phyloP scores from a whole-genome alignment of 208 protist genomes.

The Leishmania mexicana region DNA sequence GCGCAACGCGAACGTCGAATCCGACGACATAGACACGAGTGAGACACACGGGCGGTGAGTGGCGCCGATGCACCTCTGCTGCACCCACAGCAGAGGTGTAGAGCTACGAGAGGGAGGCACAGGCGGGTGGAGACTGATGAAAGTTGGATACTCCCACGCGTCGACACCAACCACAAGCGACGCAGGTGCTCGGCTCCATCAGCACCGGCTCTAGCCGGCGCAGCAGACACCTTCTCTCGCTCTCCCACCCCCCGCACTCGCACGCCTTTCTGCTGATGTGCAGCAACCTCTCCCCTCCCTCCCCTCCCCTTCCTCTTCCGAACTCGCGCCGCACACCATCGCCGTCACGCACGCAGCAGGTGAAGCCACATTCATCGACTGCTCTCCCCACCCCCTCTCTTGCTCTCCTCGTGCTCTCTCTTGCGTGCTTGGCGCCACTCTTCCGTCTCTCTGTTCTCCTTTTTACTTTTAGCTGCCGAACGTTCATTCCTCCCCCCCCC shows the following conservation, averaged over 20 bases:
- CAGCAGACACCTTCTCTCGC: neutral
- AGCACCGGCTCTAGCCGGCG: neutral
- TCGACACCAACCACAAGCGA: neutral
- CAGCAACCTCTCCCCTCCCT: neutral
- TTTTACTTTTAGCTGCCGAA: constrained; percentile 5
- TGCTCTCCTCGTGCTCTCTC: too few species aligned
- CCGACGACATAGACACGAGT: neutral
- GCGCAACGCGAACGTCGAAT: neutral
- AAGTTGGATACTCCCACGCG: neutral
- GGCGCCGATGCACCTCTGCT: neutral
- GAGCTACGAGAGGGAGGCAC: neutral
- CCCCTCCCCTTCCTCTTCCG: neutral
- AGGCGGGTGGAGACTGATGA: neutral
- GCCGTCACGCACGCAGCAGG: neutral
- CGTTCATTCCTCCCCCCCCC: neutral
- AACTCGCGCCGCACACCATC: neutral
- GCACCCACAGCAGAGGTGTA: neutral
- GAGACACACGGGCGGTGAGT: neutral
- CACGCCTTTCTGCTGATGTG: neutral
- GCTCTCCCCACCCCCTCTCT: too few species aligned
- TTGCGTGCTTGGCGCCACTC: too few species aligned
- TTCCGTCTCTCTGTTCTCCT: constrained; percentile 13
- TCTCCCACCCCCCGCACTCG: constrained; percentile 6
- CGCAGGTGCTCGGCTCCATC: neutral
- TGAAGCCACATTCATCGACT: neutral